phyloP scores from a whole-genome alignment of 2,329 filamentous ascomycete species.

The Botrytis tulipae region DNA sequence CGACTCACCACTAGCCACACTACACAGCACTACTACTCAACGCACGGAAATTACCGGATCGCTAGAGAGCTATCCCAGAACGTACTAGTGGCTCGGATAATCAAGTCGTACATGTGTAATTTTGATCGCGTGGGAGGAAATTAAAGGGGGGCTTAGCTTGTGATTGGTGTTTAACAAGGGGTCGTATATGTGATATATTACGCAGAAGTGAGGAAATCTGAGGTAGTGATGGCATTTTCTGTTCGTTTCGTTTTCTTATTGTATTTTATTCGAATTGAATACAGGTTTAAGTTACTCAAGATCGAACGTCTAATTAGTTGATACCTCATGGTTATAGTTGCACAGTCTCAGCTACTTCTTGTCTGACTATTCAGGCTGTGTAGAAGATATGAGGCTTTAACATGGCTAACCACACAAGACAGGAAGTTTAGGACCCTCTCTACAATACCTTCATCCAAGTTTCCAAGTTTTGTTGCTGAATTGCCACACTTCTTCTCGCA shows the following conservation, averaged over 20 bases:
- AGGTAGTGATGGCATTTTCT: background rate
- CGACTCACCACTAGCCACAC: background rate
- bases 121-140: background rate
- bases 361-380: background rate
- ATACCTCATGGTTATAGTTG: background rate
- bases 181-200: background rate
- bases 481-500: background rate
- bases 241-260: background rate
- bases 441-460: background rate
- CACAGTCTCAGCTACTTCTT: background rate
- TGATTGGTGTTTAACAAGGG: background rate
- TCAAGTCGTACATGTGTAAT: background rate
- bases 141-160: slow-evolving; percentile 12
- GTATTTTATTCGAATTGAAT: background rate
- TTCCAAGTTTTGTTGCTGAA: background rate
- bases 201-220: background rate
- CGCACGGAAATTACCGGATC: background rate
- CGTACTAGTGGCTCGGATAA: background rate
- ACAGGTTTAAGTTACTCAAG: background rate
- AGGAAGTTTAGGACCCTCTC: background rate
- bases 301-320: background rate
- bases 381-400: background rate
- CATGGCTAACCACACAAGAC: background rate
- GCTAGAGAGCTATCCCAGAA: background rate
- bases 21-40: background rate